Percentiles rank a stretch among this genome's conserved stretches.
These are phyloP conservation scores for Candida vaughaniae DNA, from an alignment of 805 yeast species.

Conservation along the genomic window DNA sequence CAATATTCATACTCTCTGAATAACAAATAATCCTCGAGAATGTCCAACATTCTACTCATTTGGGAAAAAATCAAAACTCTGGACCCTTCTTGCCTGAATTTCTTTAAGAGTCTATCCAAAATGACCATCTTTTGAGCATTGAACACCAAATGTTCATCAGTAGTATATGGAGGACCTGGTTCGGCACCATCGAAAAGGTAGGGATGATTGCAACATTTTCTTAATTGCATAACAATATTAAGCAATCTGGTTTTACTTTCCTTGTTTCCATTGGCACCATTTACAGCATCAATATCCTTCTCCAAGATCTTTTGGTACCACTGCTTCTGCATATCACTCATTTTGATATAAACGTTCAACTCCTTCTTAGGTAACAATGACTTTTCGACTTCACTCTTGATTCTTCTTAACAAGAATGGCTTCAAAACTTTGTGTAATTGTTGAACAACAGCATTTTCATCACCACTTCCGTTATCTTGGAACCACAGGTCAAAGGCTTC, in stretches of 20 bases:
- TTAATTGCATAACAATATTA: constrained; percentile 80
- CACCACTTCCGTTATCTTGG: constrained; percentile 28
- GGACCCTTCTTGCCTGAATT: constrained; percentile 65
- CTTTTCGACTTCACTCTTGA: constrained; percentile 79
- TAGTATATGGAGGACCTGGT: constrained; percentile 86
- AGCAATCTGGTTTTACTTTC: constrained; percentile 75
- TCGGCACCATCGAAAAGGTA: constrained; percentile 85
- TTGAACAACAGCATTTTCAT: constrained; percentile 54
- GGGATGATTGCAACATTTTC: constrained; percentile 86
- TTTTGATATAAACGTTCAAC: constrained; percentile 67
- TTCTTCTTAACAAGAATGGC: constrained; percentile 74
- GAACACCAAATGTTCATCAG: constrained; percentile 77
- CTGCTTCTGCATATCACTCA: constrained; percentile 75
- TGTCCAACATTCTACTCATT: constrained; percentile 80
- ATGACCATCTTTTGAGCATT: constrained; percentile 73
- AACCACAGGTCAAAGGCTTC: constrained; percentile 80
- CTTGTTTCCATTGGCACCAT: constrained; percentile 73
- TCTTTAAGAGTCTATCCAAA: constrained; percentile 63
- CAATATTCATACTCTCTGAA: constrained; percentile 71
- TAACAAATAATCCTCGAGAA: constrained; percentile 73
- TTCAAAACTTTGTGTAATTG: constrained; percentile 74
- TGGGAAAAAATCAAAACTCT: constrained; percentile 79
- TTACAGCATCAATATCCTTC: constrained; percentile 81
- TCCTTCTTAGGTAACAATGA: constrained; percentile 75
- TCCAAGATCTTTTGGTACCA: constrained; percentile 79